Conservation (phyloP, 768 basidiomycete species). For the Tricholoma saponaceum region DNA sequence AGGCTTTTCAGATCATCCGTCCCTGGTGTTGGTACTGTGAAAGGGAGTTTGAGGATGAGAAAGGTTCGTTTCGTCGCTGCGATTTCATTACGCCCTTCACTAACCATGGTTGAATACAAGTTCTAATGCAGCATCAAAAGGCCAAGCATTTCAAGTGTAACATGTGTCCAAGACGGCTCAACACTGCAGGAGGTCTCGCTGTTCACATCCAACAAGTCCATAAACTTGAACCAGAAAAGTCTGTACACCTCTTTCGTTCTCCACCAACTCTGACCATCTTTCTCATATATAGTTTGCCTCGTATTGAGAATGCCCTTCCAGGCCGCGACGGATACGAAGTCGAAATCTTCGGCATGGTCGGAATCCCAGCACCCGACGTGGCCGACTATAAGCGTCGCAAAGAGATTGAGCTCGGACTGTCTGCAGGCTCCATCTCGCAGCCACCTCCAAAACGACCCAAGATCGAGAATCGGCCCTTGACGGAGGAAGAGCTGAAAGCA, state of each 20-base stretch:
- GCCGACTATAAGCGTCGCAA: conserved; percentile 96
- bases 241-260: conserved; percentile 16
- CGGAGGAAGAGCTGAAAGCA: conserved; percentile 79
- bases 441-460: conserved; percentile 80
- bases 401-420: conserved; percentile 88
- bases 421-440: conserved; percentile 76
- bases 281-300: conserved; percentile 50
- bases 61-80: conserved; percentile 51
- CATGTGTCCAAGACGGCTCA: conserved; percentile 91
- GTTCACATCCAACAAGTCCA: conserved; percentile 99
- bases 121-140: conserved; percentile 98
- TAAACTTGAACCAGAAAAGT: conserved; percentile 97
- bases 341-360: conserved; percentile 99
- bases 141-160: conserved; percentile 99
- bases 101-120: conserved; percentile 34
- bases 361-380: conserved; percentile 89
- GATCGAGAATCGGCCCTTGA: conserved; percentile 69
- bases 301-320: conserved; percentile 94
- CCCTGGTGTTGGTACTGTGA: conserved; percentile 99
- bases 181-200: conserved; percentile 95
- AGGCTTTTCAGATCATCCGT: conserved; percentile 57
- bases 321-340: conserved; percentile 97
- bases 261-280: conserved; percentile 1
- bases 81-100: background rate
- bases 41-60: conserved; percentile 99